Evolutionary conservation across 2,329 filamentous ascomycete genomes (phyloP), one percentile per base, ranked within the genome.

Genomic region (Nigrospora sphaerica): DNA sequence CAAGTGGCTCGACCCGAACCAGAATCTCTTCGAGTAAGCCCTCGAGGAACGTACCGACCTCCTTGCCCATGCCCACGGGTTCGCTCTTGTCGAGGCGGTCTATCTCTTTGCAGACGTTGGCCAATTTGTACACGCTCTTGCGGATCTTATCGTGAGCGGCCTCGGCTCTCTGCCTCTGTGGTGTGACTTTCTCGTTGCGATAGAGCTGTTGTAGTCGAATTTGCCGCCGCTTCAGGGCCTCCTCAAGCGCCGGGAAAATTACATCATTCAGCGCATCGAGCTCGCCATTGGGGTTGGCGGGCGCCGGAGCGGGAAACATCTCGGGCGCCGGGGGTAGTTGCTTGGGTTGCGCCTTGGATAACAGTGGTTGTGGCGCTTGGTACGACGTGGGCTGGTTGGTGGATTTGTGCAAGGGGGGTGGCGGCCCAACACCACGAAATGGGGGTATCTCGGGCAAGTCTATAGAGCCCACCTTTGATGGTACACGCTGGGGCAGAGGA

Each of bases 11-110:
- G 13, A 97, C 88, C 46, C 93, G 73, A 33, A 96, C 90, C 18
- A 98, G 71, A 19, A 98, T 85, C 71, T 98, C 93, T 64, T 98
- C 93, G 32, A 98, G 70, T 52, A 97, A 80, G 0, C 91, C 92
- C 64, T 98, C 93, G 9, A 97, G 68, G 56, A 97, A 95, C 1
- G 87, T 88, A 39, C 83, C 83, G 2, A 95, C 90, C 23, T 92
- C 91, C 39, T 88, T 84, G 0, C 90, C 92, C 92, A 97, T 96
- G 1, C 90, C 89, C 12, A 97, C 89, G 6, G 90, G 88, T 55
- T 89, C 86, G 38, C 83, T 80, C 62, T 85, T 86, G 66, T 98
- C 93, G 66, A 84, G 87, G 52, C 86, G 79, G 64, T 98, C 92
- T 58, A 98, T 89, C 63, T 95, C 90, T 60, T 85, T 85, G 66